Percentiles rank a stretch among this genome's conserved stretches.
Conservation (phyloP, 768 basidiomycete species). For the Russula lepida region DNA sequence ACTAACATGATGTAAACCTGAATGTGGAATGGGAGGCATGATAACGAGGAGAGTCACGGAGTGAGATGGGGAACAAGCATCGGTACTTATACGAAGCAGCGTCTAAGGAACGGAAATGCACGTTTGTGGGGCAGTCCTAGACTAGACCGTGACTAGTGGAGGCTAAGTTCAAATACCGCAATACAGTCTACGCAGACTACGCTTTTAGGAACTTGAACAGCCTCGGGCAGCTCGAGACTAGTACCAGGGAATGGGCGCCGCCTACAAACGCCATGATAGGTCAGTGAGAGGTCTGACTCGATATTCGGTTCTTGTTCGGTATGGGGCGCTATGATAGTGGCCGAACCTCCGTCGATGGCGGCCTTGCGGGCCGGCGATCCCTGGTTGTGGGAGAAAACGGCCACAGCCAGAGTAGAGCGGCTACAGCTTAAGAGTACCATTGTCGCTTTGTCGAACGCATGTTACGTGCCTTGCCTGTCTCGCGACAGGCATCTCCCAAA, state of each 20-base stretch:
- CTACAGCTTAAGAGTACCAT: background rate
- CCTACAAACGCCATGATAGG: background rate
- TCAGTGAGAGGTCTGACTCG: background rate
- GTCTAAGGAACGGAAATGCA: background rate
- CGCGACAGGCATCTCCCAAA: conserved; percentile 40
- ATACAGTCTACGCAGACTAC: no score
- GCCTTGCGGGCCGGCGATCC: no score
- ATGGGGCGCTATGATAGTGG: no score
- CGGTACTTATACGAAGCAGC: background rate
- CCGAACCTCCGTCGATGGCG: no score
- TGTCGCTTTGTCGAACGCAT: conserved; percentile 25
- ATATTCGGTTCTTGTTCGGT: no score
- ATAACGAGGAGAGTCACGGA: background rate
- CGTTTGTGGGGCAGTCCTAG: background rate
- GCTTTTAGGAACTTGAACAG: background rate
- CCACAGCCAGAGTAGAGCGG: background rate
- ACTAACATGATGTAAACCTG: background rate
- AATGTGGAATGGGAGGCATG: background rate
- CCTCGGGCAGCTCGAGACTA: background rate
- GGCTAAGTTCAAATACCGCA: no score
- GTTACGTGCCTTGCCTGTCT: conserved; percentile 50
- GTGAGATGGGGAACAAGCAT: background rate
- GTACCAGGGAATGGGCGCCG: background rate
- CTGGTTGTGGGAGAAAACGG: background rate
- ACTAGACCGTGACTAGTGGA: no score